phyloP scores from a whole-genome alignment of 2,329 filamentous ascomycete genomes.

The Colletotrichum sp. region DNA sequence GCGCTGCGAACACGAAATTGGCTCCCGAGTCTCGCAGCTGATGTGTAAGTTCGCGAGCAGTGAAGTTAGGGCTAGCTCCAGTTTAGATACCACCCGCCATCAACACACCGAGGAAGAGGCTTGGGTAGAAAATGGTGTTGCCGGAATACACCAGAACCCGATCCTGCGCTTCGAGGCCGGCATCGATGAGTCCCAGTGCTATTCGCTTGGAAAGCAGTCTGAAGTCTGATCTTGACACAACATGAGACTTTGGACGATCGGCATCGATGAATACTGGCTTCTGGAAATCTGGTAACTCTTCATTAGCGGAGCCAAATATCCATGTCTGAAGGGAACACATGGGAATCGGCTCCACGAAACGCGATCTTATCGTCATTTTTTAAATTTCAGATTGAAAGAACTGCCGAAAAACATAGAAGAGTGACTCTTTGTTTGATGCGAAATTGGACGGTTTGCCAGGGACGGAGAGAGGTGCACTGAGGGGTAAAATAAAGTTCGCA shows the following conservation, averaged over 20 bases:
- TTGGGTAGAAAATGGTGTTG: not conserved
- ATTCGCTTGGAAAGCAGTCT: not conserved
- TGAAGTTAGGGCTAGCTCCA: not conserved
- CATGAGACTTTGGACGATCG: not conserved
- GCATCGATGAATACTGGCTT: not conserved
- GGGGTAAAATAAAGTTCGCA: not conserved
- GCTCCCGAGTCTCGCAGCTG: not conserved
- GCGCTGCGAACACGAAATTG: not conserved
- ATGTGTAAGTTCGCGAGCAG: not conserved
- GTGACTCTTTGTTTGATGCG: not conserved
- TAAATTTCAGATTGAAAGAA: accelerated
- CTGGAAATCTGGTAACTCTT: not conserved
- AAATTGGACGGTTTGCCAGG: not conserved
- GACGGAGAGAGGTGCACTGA: not conserved
- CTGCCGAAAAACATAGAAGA: accelerated
- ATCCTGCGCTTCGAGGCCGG: not conserved
- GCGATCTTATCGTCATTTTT: not conserved
- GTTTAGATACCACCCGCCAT: not conserved
- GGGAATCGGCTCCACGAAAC: not conserved
- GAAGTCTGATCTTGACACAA: not conserved
- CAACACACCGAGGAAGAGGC: not conserved
- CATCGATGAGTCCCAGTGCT: not conserved
- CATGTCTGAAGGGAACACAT: not conserved
- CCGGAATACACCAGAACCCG: not conserved
- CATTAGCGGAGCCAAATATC: not conserved